phyloP scores from a whole-genome alignment of 805 yeast genomes.

The Hanseniaspora lachancei region DNA sequence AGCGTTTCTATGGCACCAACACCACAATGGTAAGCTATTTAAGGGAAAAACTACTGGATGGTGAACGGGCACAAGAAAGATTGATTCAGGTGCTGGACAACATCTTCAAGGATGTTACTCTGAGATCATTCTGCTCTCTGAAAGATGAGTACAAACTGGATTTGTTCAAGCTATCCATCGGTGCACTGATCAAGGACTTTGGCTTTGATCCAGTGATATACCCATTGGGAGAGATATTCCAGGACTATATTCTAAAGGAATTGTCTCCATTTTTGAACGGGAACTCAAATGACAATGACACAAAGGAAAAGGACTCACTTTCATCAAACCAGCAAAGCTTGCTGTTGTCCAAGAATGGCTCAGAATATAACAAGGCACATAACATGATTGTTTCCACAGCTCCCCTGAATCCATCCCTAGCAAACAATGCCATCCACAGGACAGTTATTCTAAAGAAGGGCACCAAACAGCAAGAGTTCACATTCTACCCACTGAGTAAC shows the following conservation, averaged over 20 bases:
- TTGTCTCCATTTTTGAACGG: constrained; percentile 47
- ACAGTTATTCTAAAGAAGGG: constrained; percentile 40
- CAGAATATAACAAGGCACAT: background rate
- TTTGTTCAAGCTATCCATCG: constrained; percentile 46
- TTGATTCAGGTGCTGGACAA: constrained; percentile 24
- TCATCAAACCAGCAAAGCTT: background rate
- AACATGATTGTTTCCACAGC: constrained; percentile 21
- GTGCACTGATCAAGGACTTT: constrained; percentile 63
- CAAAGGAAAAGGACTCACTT: too few species aligned
- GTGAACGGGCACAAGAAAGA: constrained; percentile 26
- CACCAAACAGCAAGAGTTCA: constrained; percentile 45
- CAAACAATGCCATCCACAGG: constrained; percentile 27
- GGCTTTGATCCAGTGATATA: constrained; percentile 61
- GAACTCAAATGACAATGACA: background rate
- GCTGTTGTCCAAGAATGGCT: background rate
- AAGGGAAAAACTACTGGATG: constrained; percentile 29
- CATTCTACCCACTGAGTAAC: constrained; percentile 47
- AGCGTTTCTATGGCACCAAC: constrained; percentile 45
- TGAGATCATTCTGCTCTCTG: constrained; percentile 27
- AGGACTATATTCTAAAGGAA: constrained; percentile 44
- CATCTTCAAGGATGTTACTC: constrained; percentile 21
- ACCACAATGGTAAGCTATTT: constrained; percentile 44
- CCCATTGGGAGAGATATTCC: constrained; percentile 56
- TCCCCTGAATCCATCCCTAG: constrained; percentile 28
- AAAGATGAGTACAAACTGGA: constrained; percentile 37